These are phyloP conservation scores for Wickerhamiella azymoides DNA, from an alignment of 805 yeast genomes.

Conservation along the genomic window DNA sequence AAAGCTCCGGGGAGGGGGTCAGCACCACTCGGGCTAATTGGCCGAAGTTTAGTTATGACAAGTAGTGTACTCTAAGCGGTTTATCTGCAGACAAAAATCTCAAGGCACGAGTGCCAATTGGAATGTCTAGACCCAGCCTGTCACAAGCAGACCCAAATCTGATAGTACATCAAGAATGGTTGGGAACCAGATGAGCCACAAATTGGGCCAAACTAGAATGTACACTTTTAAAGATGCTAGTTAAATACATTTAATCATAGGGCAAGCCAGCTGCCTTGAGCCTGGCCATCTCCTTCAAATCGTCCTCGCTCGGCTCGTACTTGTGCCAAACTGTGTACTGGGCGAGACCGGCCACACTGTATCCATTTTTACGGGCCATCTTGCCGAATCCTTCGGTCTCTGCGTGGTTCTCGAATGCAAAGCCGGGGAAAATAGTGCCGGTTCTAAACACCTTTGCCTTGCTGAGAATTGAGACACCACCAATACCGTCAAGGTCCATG, in stretches of 20 bases:
- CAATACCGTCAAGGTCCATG: constrained; percentile 90
- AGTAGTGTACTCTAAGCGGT: too few relatives aligned
- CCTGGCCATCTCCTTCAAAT: constrained; percentile 51
- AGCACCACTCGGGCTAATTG: too few relatives aligned
- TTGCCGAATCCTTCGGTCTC: constrained; percentile 97
- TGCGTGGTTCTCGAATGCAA: constrained; percentile 89
- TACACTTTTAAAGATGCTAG: too few relatives aligned
- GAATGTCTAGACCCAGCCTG: too few relatives aligned
- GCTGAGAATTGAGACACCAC: constrained; percentile 87
- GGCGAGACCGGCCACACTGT: constrained; percentile 77
- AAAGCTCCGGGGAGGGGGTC: too few relatives aligned
- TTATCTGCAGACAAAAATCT: too few relatives aligned
- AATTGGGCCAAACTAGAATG: too few relatives aligned
- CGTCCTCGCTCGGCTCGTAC: constrained; percentile 91
- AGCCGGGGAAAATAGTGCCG: constrained; percentile 94
- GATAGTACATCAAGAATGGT: too few relatives aligned
- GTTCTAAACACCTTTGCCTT: constrained; percentile 74
- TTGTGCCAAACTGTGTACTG: constrained; percentile 97
- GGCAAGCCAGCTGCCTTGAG: constrained; percentile 24
- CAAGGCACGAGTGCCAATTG: too few relatives aligned
- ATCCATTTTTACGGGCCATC: constrained; percentile 77
- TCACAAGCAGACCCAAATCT: too few relatives aligned
- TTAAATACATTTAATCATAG: constrained; percentile 12
- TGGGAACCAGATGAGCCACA: too few relatives aligned
- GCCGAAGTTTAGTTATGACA: too few relatives aligned